Conservation (phyloP, 495 filamentous ascomycete species). For the Penicillium simplicissimum region DNA sequence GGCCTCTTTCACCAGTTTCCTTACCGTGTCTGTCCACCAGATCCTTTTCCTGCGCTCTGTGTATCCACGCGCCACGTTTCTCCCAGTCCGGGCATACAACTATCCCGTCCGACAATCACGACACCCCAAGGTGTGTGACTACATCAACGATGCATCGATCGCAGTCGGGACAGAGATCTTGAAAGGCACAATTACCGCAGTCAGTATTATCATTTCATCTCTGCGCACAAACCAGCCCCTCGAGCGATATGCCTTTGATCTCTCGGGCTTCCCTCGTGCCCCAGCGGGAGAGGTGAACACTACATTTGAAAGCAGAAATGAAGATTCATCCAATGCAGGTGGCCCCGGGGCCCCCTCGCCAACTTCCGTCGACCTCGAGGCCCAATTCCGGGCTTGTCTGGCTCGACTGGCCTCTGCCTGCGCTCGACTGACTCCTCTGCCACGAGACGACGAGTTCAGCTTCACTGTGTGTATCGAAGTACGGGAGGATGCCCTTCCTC, state of each 20-base stretch:
- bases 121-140: slow-evolving; percentile 87
- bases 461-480: slow-evolving; percentile 89
- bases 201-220: slow-evolving; percentile 76
- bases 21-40: slow-evolving; percentile 87
- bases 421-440: slow-evolving; percentile 63
- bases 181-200: slow-evolving; percentile 65
- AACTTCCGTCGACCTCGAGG: slow-evolving; percentile 62
- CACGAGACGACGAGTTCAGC: slow-evolving; percentile 67
- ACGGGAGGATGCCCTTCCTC: slow-evolving; percentile 68
- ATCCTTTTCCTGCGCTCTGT: slow-evolving; percentile 85
- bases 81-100: slow-evolving; percentile 82
- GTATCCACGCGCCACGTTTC: slow-evolving; percentile 80
- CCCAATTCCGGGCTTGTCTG: slow-evolving; percentile 67
- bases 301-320: slow-evolving; percentile 52
- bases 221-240: slow-evolving; percentile 54
- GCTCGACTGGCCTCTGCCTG: slow-evolving; percentile 53
- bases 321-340: slow-evolving; percentile 44
- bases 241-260: slow-evolving; percentile 87
- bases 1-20: slow-evolving; percentile 65
- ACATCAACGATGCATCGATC: slow-evolving; percentile 81
- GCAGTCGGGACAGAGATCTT: slow-evolving; percentile 74
- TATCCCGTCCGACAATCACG: slow-evolving; percentile 85
- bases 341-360: slow-evolving; percentile 37
- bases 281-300: slow-evolving; percentile 51
- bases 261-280: slow-evolving; percentile 70